Conservation (phyloP, 495 filamentous ascomycete genomes). For the Penicillium fimorum region DNA sequence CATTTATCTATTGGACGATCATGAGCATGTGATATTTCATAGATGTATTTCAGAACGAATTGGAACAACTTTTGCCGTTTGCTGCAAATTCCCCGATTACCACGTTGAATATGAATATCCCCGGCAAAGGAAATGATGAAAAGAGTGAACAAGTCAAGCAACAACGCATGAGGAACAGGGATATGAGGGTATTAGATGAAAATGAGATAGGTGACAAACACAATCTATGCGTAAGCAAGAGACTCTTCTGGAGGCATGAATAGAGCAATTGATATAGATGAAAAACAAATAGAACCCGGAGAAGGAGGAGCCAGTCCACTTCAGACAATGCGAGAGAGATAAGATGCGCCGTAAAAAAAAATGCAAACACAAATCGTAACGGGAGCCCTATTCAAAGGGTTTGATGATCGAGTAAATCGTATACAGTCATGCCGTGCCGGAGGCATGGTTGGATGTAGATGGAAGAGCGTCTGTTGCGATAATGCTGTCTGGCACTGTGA, state of each 20-base stretch:
- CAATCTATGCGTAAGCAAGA: slow-evolving; percentile 15
- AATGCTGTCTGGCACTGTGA: slow-evolving; percentile 10
- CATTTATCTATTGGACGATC: not conserved
- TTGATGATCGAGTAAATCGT: not conserved
- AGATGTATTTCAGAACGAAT: not conserved
- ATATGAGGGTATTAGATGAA: slow-evolving; percentile 23
- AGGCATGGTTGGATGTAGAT: slow-evolving; percentile 13
- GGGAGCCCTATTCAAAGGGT: slow-evolving; percentile 2
- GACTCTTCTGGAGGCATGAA: slow-evolving; percentile 4
- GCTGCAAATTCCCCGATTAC: not conserved
- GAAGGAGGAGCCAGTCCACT: slow-evolving; percentile 25
- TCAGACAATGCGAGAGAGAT: slow-evolving; percentile 15
- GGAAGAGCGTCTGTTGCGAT: slow-evolving; percentile 18
- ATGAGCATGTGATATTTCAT: not conserved
- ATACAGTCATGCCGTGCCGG: slow-evolving; percentile 19
- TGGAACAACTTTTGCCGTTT: slow-evolving; percentile 6
- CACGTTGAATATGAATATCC: not conserved
- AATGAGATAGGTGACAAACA: slow-evolving; percentile 5
- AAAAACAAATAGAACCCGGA: slow-evolving; percentile 1
- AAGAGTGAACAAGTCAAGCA: slow-evolving; percentile 1
- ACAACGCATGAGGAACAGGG: not conserved
- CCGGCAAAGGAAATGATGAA: not conserved
- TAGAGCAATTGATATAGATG: slow-evolving; percentile 8
- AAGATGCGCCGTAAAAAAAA: slow-evolving; percentile 24
- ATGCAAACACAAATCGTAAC: slow-evolving; percentile 20